Evolutionary conservation across 2,329 filamentous ascomycete species (phyloP), one percentile per base, ranked within the genome.

Genomic region (Ampelomyces quisqualis): DNA sequence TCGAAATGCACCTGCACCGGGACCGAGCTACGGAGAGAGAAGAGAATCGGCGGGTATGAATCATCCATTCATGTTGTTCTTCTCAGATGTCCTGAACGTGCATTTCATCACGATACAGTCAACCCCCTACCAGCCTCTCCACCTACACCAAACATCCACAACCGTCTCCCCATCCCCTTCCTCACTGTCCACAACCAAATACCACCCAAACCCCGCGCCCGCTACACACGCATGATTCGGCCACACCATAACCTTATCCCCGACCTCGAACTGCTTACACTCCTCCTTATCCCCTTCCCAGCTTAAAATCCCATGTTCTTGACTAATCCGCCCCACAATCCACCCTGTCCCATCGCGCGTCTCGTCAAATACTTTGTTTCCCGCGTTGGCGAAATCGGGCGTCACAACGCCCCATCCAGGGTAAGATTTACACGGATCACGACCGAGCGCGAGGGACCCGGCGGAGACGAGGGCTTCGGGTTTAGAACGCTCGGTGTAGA

Each of bases 161-260:
- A 88, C 75, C 54, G 79, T 76, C 15, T 73, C 71, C 0, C 74
- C 71, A 0, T 74, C 76, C 37, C 72, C 68, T 35, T 50, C 48
- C 33, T 77, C 72, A 19, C 79, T 81, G 65, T 91, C 86, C 2
- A 90, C 80, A 22, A 91, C 71, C 14, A 89, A 70, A 68, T 89
- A 93, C 76, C 81, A 88, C 2, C 77, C 81, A 68, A 84, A 87
- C 19, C 80, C 79, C 0, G 82, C 82, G 0, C 85, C 83, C 1
- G 86, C 79, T 53, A 91, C 84, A 62, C 88, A 93, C 23, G 86
- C 81, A 69, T 93, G 88, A 55, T 91, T 91, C 0, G 87, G 86
- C 81, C 84, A 90, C 6, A 91, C 71, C 42, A 81, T 74, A 18
- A 90, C 68, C 57, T 81, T 80, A 58, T 88, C 78, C 0, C 87